These are phyloP conservation scores for Marsdenia floribunda DNA, from an alignment of 257 asterid genomes.

Conservation along the genomic window DNA sequence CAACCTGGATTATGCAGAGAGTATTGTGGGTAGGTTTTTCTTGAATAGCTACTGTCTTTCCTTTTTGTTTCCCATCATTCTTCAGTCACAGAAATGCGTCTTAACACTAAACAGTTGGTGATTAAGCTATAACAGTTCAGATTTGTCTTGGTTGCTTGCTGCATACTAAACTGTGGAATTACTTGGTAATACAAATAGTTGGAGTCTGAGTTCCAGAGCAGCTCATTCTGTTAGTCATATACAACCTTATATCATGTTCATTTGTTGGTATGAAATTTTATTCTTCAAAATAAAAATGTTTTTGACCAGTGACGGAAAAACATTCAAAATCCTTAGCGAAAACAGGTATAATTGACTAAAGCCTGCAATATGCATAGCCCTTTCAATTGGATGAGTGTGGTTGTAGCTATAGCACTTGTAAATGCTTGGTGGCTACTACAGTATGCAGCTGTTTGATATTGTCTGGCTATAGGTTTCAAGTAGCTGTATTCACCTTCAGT, in stretches of 20 bases:
- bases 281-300: background rate
- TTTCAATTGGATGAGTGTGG: background rate
- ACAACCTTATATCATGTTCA: background rate
- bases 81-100: background rate
- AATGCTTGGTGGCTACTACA: background rate
- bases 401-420: background rate
- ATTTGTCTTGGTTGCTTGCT: background rate
- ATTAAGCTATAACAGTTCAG: background rate
- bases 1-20: slow-evolving; percentile 32
- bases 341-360: background rate
- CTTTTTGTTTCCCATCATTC: background rate
- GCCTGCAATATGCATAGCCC: background rate
- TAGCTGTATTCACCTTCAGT: background rate
- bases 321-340: background rate
- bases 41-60: slow-evolving; percentile 10
- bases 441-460: background rate
- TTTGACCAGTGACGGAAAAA: background rate
- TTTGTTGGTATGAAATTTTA: background rate
- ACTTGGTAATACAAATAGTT: background rate
- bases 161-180: too few relatives aligned
- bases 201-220: background rate
- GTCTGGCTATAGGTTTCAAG: background rate
- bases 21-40: slow-evolving; percentile 46
- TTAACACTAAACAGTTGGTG: background rate
- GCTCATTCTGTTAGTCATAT: background rate